Percentiles rank a stretch among this genome's conserved stretches.
These are phyloP conservation scores for Geotrichum bryndzae DNA, from an alignment of 1,139 yeast genomes.

Conservation along the genomic window DNA sequence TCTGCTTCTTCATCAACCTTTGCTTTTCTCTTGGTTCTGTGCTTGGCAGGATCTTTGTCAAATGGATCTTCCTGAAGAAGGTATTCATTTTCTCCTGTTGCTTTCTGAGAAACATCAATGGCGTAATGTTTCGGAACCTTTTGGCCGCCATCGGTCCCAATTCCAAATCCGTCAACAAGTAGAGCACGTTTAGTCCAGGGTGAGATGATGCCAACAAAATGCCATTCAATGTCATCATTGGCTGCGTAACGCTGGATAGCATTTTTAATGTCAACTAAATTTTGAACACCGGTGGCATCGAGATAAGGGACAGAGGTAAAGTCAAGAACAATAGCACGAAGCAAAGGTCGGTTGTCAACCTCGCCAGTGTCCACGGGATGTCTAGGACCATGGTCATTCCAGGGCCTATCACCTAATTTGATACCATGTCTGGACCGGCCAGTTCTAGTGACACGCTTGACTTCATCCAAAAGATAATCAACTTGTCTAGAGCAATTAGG, in stretches of 20 bases:
- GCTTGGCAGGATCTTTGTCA: background rate
- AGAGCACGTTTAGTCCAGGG: conserved; percentile 84
- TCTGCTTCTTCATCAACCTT: background rate
- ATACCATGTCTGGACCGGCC: conserved; percentile 23
- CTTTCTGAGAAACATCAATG: background rate
- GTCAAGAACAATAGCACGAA: conserved; percentile 72
- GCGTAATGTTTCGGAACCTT: background rate
- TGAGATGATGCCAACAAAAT: conserved; percentile 76
- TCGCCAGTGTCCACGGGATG: conserved; percentile 41
- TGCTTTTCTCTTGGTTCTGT: background rate
- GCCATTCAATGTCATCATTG: conserved; percentile 56
- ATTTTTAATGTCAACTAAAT: conserved; percentile 68
- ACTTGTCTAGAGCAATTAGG: conserved; percentile 72
- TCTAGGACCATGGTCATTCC: conserved; percentile 55
- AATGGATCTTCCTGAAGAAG: background rate
- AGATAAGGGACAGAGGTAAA: conserved; percentile 68
- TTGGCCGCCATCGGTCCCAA: conserved; percentile 26
- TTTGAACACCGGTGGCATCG: conserved; percentile 77
- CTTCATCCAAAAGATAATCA: conserved; percentile 64
- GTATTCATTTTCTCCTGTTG: background rate
- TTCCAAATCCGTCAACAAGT: conserved; percentile 74
- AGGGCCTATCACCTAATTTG: conserved; percentile 64
- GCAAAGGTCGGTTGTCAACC: conserved; percentile 46
- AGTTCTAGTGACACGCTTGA: conserved; percentile 52
- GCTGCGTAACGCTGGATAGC: conserved; percentile 68